Evolutionary conservation across 2,329 filamentous ascomycete species (phyloP).

Genomic region (Penicillium hordei): DNA sequence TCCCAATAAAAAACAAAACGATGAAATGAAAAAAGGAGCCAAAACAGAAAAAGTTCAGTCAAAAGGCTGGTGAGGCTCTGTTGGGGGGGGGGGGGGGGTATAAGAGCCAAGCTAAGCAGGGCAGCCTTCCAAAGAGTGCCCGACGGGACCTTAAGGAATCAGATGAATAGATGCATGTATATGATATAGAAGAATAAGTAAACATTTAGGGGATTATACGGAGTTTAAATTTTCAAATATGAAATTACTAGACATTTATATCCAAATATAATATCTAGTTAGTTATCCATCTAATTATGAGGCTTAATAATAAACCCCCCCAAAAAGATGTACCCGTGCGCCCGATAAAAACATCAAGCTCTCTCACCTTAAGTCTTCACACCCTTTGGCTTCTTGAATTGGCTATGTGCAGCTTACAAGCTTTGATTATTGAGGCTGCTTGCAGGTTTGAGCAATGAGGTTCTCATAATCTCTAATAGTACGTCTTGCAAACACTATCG

Average conservation of each 20-base stretch:
- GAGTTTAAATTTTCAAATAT: neutral
- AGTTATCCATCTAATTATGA: neutral
- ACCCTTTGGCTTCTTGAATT: constrained; percentile 5
- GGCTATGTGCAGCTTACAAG: constrained; percentile 4
- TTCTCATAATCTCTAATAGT: constrained; percentile 4
- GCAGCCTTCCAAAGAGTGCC: constrained; percentile 1
- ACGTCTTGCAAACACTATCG: neutral
- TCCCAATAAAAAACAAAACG: neutral
- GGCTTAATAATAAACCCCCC: constrained; percentile 11
- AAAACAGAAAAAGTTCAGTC: neutral
- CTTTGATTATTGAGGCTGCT: neutral
- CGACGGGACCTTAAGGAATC: neutral
- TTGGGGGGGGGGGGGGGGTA: too few relatives aligned
- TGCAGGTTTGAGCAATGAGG: constrained; percentile 7
- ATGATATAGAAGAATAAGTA: neutral
- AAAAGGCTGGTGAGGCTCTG: constrained; percentile 1
- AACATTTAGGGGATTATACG: neutral
- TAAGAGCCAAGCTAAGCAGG: neutral
- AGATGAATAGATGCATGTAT: neutral
- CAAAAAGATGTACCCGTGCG: constrained; percentile 8
- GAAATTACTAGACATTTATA: neutral
- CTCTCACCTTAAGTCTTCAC: neutral
- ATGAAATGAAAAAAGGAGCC: neutral
- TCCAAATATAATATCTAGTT: too few relatives aligned
- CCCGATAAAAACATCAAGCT: constrained; percentile 13